Base-by-base conservation (phyloP, 1,284 basidiomycete genomes). In the Trichosporon ovoides region DNA sequence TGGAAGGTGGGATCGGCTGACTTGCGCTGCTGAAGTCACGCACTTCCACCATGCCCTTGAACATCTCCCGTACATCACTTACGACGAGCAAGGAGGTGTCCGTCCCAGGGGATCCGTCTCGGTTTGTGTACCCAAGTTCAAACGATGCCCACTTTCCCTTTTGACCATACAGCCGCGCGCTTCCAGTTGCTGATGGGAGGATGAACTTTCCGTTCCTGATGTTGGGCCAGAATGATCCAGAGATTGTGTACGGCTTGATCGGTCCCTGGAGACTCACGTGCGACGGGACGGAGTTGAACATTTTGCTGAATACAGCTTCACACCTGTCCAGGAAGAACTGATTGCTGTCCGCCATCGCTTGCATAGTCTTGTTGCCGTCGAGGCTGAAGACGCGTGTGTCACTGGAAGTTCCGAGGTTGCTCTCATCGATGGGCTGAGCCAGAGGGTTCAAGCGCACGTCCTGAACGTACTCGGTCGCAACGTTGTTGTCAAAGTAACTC, bases 401-500 rank as follows among this genome's bases (percentile, higher is more conserved):
- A n/a, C n/a, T n/a, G n/a, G n/a, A n/a, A n/a, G n/a, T n/a, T n/a
- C n/a, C n/a, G n/a, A n/a, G n/a, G n/a, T n/a, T n/a, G n/a, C n/a
- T n/a, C n/a, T n/a, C 6, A 36, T 52, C 43, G 49, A 56, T 3
- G 13, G 38, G 50, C 20, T 62, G 56, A 14, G 37, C 60, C 16
- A 58, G 57, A 16, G 57, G 53, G 37, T 58, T 62, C 34, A 36
- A 28, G 12, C 52, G 36, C 13, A 12, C 11, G 19, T 57, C 57
- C 13, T 56, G 52, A 14, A 52, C 40, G 33, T 56, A 62, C 35
- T 58, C 57, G 13, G 18, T 31, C 2, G 57, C 57, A 31, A 62
- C 57, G 16, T 22, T 33, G 37, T 58, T 62, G 52, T 62, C 60
- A 22, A 62, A 62, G 14, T 31, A 37, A 2, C 38, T 50, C 24